Percentiles rank a stretch among this genome's conserved stretches.
phyloP scores from a whole-genome alignment of 352 stramenopile genomes.

The Phytophthora sp. region DNA sequence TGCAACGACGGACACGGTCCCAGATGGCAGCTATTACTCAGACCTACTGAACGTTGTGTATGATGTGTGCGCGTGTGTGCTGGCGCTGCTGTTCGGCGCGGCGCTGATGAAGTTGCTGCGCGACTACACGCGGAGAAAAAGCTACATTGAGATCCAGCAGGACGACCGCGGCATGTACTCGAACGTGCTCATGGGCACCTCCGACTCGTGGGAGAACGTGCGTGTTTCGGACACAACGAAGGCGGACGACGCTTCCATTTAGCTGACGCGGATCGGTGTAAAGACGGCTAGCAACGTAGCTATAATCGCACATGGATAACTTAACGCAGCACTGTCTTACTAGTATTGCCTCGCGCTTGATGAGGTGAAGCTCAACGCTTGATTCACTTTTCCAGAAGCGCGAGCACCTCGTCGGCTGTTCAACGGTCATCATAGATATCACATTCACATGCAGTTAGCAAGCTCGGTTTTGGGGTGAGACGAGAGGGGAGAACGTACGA shows the following conservation, averaged over 20 bases:
- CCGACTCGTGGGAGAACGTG: conserved; percentile 75
- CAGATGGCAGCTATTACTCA: conserved; percentile 3
- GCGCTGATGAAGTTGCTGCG: conserved; percentile 54
- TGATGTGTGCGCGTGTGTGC: conserved; percentile 48
- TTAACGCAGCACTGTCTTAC: conserved; percentile 19
- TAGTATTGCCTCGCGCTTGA: neutral
- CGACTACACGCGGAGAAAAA: conserved; percentile 54
- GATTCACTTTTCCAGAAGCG: conserved; percentile 50
- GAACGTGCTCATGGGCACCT: conserved; percentile 57
- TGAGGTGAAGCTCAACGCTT: neutral
- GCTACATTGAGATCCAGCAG: conserved; percentile 71
- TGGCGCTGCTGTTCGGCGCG: conserved; percentile 49
- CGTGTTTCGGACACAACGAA: conserved; percentile 10
- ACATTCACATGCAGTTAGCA: conserved; percentile 5
- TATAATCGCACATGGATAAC: conserved; percentile 19
- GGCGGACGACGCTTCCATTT: conserved; percentile 20
- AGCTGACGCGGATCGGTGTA: neutral
- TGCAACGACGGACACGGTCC: neutral
- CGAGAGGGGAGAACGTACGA: conserved; percentile 38
- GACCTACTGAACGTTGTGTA: conserved; percentile 38
- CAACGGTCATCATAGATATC: conserved; percentile 7
- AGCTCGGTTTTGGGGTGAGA: neutral
- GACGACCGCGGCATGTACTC: conserved; percentile 75
- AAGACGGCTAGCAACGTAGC: conserved; percentile 1
- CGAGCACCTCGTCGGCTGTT: conserved; percentile 63